Conservation (phyloP, 495 filamentous ascomycete species). For the Ramalina intermedia region DNA sequence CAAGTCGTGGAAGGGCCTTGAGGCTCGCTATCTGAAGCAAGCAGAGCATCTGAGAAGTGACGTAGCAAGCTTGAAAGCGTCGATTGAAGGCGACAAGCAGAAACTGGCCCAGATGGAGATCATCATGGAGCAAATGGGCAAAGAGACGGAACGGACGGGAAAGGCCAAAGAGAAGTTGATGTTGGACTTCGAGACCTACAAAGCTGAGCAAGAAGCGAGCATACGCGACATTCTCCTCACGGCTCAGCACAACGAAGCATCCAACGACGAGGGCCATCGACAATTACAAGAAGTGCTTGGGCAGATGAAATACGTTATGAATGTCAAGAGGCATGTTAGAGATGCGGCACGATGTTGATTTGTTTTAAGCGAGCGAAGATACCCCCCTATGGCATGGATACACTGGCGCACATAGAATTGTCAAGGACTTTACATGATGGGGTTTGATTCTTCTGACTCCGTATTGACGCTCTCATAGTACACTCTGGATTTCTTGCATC, state of each 20-base stretch:
- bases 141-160: conserved; percentile 43
- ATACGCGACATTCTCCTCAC: conserved; percentile 40
- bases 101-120: conserved; percentile 49
- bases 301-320: conserved; percentile 55
- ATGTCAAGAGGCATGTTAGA: conserved; percentile 42
- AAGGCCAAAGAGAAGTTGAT: conserved; percentile 46
- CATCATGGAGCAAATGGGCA: conserved; percentile 55
- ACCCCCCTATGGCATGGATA: conserved; percentile 2
- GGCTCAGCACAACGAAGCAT: conserved; percentile 37
- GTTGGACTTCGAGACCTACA: conserved; percentile 46
- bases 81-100: conserved; percentile 29
- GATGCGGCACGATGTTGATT: conserved; percentile 22
- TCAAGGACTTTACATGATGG: conserved; percentile 1
- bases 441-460: no score
- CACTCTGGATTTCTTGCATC: no score
- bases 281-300: conserved; percentile 48
- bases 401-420: conserved; percentile 4
- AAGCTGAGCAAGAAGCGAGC: conserved; percentile 44
- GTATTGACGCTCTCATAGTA: no score
- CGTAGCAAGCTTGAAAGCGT: conserved; percentile 25
- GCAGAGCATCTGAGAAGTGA: conserved; percentile 41
- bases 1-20: conserved; percentile 48
- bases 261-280: conserved; percentile 39
- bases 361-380: not conserved
- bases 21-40: conserved; percentile 39